Conservation (phyloP, 495 filamentous ascomycete genomes). For the Aspergillus coremiiformis region DNA sequence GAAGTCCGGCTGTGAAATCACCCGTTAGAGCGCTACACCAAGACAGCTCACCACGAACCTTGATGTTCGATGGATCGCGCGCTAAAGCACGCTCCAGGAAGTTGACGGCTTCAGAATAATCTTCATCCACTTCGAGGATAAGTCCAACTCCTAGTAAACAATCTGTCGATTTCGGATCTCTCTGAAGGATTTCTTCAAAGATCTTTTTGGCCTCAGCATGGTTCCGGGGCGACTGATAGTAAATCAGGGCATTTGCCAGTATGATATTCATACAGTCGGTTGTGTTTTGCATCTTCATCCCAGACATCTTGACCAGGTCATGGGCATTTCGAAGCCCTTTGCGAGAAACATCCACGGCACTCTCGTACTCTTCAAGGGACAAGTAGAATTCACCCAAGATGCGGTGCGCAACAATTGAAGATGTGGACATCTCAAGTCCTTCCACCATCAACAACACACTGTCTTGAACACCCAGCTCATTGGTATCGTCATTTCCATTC, state of each 20-base stretch:
- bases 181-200: conserved; percentile 70
- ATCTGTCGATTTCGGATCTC: conserved; percentile 62
- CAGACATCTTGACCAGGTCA: conserved; percentile 56
- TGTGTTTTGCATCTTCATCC: conserved; percentile 57
- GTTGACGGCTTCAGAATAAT: conserved; percentile 68
- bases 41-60: conserved; percentile 71
- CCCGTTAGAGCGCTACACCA: conserved; percentile 88
- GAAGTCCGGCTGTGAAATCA: conserved; percentile 54
- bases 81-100: conserved; percentile 69
- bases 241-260: conserved; percentile 75
- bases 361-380: conserved; percentile 79
- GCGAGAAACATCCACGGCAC: conserved; percentile 67
- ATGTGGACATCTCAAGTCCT: conserved; percentile 59
- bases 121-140: conserved; percentile 85
- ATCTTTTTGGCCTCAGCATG: conserved; percentile 77
- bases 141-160: conserved; percentile 86
- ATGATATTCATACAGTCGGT: conserved; percentile 65
- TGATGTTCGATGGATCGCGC: conserved; percentile 62
- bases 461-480: conserved; percentile 59
- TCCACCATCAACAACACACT: conserved; percentile 75
- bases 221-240: conserved; percentile 80
- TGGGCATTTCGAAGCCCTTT: conserved; percentile 56
- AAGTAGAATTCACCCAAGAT: conserved; percentile 81
- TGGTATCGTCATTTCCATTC: conserved; percentile 25
- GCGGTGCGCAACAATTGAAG: conserved; percentile 75